Conservation (phyloP, 768 basidiomycete genomes). For the Tricholoma sp. region DNA sequence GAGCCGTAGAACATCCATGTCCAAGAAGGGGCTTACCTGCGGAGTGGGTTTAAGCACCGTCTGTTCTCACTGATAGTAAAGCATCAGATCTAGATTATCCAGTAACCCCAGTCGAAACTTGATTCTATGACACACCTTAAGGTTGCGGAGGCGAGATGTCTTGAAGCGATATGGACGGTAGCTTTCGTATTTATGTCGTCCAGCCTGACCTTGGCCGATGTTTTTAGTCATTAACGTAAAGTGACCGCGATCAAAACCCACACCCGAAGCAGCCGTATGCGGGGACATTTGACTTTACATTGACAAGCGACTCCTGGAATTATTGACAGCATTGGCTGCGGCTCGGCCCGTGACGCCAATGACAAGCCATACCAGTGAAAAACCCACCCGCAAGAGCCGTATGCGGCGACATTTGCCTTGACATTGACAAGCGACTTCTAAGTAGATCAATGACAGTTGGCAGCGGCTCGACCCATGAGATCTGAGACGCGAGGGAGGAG, state of each 20-base stretch:
- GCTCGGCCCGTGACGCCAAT: neutral
- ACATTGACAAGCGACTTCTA: too few relatives aligned
- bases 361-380: too few relatives aligned
- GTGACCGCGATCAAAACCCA: neutral
- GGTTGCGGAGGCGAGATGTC: neutral
- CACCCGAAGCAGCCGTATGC: neutral
- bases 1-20: neutral
- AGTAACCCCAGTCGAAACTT: neutral
- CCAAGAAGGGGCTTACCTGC: neutral
- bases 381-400: too few relatives aligned
- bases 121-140: neutral
- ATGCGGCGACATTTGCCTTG: too few relatives aligned
- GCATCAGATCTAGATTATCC: neutral
- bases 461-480: too few relatives aligned
- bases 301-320: neutral
- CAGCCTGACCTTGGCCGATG: neutral
- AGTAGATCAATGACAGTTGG: too few relatives aligned
- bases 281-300: too few relatives aligned
- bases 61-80: neutral
- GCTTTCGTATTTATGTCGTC: neutral
- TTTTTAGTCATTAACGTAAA: neutral
- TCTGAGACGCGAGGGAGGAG: too few relatives aligned
- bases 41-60: neutral
- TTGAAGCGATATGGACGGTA: neutral
- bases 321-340: neutral